Base-by-base conservation (phyloP, 768 basidiomycete genomes). In the Trametes punicea region DNA sequence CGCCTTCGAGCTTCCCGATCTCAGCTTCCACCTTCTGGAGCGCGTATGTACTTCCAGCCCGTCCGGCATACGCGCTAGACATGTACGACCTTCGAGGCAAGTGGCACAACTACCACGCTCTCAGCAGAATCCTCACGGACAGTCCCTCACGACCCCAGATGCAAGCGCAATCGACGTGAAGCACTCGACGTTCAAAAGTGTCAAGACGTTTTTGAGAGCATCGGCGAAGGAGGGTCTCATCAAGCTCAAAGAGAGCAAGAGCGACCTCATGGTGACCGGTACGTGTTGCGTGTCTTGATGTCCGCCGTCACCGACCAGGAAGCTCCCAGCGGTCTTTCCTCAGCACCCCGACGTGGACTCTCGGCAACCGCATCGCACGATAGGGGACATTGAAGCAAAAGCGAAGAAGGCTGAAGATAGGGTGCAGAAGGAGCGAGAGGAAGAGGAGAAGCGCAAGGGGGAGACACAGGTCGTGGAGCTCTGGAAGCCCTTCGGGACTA, bases 121-220 rank as follows among this genome's bases (percentile, higher is more conserved):
- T 57, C 44, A 18, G 53, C 27, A 26, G 2, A 13, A 8, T n/a
- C n/a, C n/a, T n/a, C n/a, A n/a, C n/a, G n/a, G n/a, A n/a, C n/a
- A n/a, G n/a, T n/a, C n/a, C n/a, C n/a, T n/a, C 21, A 21, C 21
- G 18, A 67, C 47, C n/a, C 39, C 41, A 66, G 66, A 68, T 61
- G 69, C 67, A 13, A 75, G 62, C 57, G 76, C 58, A 38, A 79
- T 88, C 55, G 89, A 81, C 62, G 87, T 95, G 69, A 93, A 88
- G 62, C 78, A 85, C 9, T 93, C 90, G 1, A 78, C 79, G 2
- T 81, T 85, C 74, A 97, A 94, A 70, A 90, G 90, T 9, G 77
- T 95, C 18, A 79, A 85, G 1, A 78, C 85, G 1, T 94, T 96
- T 74, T 77, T 97, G 64, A 93, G 89, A 67, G 65, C 80, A 16